Percentiles rank a stretch among this genome's conserved stretches.
Conservation (phyloP, 208 protist species). For the Trypanosoma platydactyli region DNA sequence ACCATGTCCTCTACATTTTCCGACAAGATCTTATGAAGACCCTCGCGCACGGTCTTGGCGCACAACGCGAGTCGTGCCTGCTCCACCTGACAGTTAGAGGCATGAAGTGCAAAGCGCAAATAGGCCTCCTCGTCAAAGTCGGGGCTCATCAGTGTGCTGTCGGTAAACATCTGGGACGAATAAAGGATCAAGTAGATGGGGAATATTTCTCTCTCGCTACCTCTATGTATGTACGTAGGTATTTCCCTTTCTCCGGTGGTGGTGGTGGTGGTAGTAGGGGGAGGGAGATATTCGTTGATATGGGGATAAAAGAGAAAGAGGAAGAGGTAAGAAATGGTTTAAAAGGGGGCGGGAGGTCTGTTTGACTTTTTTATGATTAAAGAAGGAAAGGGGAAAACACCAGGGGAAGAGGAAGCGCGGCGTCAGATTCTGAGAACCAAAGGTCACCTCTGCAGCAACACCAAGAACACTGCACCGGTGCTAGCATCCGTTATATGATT, state of each 20-base stretch:
- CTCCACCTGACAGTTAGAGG: constrained; percentile 40
- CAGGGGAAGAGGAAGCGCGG: too few relatives aligned
- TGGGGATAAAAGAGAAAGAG: too few relatives aligned
- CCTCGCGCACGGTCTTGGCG: constrained; percentile 42
- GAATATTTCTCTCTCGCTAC: neutral
- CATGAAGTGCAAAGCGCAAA: constrained; percentile 71
- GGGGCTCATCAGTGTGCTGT: constrained; percentile 57
- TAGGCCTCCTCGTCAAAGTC: constrained; percentile 83
- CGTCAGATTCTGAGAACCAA: too few relatives aligned
- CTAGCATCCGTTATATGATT: neutral
- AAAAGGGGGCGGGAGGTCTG: too few relatives aligned
- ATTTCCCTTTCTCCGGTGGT: too few relatives aligned
- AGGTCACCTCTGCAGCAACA: neutral
- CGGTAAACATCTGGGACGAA: constrained; percentile 49
- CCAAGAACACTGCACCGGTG: neutral
- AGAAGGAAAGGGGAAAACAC: too few relatives aligned
- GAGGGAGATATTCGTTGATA: too few relatives aligned
- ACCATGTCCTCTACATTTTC: constrained; percentile 66
- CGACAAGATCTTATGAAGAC: constrained; percentile 48
- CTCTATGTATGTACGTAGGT: neutral
- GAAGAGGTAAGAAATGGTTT: too few relatives aligned
- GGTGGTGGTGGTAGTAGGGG: too few relatives aligned
- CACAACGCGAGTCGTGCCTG: constrained; percentile 55
- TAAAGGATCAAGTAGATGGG: too few relatives aligned
- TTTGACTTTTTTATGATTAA: too few relatives aligned